phyloP scores from a whole-genome alignment of 1,284 basidiomycete species.

The Nidula niveotomentosa region DNA sequence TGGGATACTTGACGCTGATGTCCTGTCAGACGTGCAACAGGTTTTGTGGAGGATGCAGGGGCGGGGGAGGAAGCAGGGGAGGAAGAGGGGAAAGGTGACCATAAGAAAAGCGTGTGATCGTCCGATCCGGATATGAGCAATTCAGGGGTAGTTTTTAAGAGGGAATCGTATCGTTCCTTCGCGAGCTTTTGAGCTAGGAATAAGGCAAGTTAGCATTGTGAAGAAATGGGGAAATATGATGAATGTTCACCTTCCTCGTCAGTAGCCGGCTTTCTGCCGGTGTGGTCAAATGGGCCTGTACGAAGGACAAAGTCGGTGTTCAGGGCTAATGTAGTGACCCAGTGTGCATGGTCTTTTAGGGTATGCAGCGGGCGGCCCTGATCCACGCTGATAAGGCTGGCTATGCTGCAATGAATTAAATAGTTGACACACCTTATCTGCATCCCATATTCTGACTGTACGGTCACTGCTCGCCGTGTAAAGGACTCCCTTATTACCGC shows the following conservation, averaged over 20 bases:
- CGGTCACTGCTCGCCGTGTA: conserved; percentile 96
- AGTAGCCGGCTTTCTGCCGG: conserved; percentile 68
- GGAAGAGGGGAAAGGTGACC: conserved; percentile 70
- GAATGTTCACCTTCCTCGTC: conserved; percentile 72
- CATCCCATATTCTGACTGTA: conserved; percentile 94
- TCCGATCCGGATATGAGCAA: conserved; percentile 92
- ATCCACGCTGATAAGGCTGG: conserved; percentile 1
- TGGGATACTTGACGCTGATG: conserved; percentile 97
- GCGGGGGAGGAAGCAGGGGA: conserved; percentile 32
- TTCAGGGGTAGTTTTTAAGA: conserved; percentile 74
- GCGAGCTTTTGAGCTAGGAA: conserved; percentile 72
- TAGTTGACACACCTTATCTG: conserved; percentile 56
- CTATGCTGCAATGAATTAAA: neutral
- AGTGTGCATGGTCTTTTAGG: conserved; percentile 95
- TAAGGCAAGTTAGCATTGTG: neutral
- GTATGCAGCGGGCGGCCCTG: conserved; percentile 70
- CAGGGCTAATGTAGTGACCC: conserved; percentile 96
- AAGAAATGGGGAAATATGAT: conserved; percentile 1
- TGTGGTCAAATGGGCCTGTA: conserved; percentile 95
- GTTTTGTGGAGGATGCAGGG: conserved; percentile 63
- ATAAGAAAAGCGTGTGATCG: conserved; percentile 93
- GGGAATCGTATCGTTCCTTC: conserved; percentile 69
- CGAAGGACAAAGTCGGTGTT: conserved; percentile 95
- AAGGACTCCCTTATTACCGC: conserved; percentile 72
- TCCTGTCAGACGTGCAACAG: conserved; percentile 85